These are phyloP conservation scores for Suillus sp. DNA, from an alignment of 768 basidiomycete genomes.

Conservation along the genomic window DNA sequence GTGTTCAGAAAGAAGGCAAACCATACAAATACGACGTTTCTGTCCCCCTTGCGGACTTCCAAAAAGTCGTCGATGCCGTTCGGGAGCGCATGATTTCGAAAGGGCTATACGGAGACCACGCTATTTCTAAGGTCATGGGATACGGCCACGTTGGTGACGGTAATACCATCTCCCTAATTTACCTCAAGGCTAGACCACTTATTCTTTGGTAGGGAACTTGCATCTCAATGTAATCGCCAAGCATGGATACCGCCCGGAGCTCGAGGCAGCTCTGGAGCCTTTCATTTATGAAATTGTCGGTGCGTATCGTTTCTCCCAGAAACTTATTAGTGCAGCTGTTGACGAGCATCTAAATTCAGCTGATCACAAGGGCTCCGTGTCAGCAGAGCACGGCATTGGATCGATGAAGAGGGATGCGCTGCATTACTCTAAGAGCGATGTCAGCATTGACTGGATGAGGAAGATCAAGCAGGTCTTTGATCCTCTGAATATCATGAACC, in stretches of 20 bases:
- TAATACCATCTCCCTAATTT: conserved; percentile 36
- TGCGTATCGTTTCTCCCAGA: conserved; percentile 35
- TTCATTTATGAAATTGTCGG: conserved; percentile 92
- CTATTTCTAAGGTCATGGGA: conserved; percentile 84
- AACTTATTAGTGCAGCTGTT: background rate
- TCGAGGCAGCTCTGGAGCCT: conserved; percentile 88
- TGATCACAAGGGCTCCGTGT: conserved; percentile 84
- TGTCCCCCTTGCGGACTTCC: conserved; percentile 83
- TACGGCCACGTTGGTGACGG: conserved; percentile 98
- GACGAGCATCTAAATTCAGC: conserved; percentile 42
- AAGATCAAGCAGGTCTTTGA: conserved; percentile 89
- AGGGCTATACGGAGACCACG: conserved; percentile 68
- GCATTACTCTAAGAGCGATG: conserved; percentile 78
- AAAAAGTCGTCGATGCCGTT: conserved; percentile 82
- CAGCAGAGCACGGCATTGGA: conserved; percentile 98
- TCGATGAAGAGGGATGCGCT: conserved; percentile 92
- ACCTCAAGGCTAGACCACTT: conserved; percentile 10
- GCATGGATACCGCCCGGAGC: conserved; percentile 71
- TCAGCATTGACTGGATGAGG: conserved; percentile 87
- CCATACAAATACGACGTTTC: conserved; percentile 98
- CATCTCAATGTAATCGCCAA: conserved; percentile 91
- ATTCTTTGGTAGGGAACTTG: conserved; percentile 67
- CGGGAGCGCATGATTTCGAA: conserved; percentile 69
- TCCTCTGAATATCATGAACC: conserved; percentile 91
- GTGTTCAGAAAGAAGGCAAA: conserved; percentile 90